Conservation (phyloP, 1,284 basidiomycete species). For the Mycena citricolor region DNA sequence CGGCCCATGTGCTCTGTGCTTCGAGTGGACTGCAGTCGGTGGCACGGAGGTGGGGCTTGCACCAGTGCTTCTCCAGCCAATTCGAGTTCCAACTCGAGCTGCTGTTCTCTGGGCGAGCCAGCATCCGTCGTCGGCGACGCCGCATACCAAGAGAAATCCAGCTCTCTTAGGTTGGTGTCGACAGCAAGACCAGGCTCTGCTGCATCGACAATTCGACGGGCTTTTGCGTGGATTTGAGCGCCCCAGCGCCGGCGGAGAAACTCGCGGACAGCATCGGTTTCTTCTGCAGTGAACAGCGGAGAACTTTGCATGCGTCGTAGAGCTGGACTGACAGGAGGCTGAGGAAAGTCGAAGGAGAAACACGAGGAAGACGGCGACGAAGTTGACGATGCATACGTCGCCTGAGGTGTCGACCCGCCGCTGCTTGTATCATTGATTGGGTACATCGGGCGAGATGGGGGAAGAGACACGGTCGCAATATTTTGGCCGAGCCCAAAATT, state of each 20-base stretch:
- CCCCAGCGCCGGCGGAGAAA: constrained; percentile 21
- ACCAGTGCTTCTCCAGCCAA: constrained; percentile 19
- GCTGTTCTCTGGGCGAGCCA: constrained; percentile 1
- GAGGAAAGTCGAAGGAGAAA: constrained; percentile 39
- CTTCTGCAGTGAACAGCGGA: constrained; percentile 36
- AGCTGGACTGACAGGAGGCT: constrained; percentile 39
- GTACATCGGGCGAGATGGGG: constrained; percentile 14
- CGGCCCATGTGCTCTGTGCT: not conserved
- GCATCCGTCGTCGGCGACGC: constrained; percentile 12
- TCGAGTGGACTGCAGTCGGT: too few relatives aligned
- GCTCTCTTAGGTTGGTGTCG: not conserved
- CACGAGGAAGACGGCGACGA: constrained; percentile 35
- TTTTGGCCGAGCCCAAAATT: constrained; percentile 34
- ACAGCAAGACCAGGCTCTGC: not conserved
- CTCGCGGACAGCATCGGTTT: constrained; percentile 23
- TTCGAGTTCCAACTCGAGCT: constrained; percentile 12
- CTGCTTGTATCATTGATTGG: constrained; percentile 23
- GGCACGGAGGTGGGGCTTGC: too few relatives aligned
- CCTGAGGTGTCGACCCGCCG: constrained; percentile 28
- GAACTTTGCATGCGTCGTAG: constrained; percentile 45
- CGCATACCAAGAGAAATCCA: constrained; percentile 18
- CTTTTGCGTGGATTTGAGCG: not conserved
- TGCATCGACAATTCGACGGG: not conserved
- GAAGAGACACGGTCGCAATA: constrained; percentile 7
- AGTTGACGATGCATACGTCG: constrained; percentile 34